These are phyloP conservation scores for Phytophthora citricola DNA, from an alignment of 352 stramenopile species.

Conservation along the genomic window DNA sequence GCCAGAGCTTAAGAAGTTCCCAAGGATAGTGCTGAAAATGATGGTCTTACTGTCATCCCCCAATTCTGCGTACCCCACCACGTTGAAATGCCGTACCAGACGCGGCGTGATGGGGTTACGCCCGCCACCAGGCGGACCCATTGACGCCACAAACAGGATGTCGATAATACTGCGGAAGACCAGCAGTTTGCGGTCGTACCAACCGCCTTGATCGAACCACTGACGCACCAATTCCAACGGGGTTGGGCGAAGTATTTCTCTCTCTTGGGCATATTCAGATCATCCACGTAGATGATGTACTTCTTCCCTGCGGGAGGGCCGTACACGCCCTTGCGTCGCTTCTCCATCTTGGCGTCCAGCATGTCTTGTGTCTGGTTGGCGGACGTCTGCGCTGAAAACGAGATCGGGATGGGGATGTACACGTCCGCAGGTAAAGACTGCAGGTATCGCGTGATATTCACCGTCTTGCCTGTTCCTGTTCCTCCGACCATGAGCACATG, in stretches of 20 bases:
- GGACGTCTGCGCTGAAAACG: conserved; percentile 93
- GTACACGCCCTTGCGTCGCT: conserved; percentile 93
- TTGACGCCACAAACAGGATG: conserved; percentile 90
- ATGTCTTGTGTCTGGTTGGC: conserved; percentile 94
- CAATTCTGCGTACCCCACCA: conserved; percentile 92
- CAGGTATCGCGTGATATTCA: conserved; percentile 93
- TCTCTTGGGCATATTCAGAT: conserved; percentile 96
- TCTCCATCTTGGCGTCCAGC: conserved; percentile 94
- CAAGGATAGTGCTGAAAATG: conserved; percentile 95
- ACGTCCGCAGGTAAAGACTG: conserved; percentile 83
- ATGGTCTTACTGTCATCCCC: conserved; percentile 89
- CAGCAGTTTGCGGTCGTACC: conserved; percentile 95
- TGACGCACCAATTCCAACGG: conserved; percentile 95
- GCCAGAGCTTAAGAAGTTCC: conserved; percentile 75
- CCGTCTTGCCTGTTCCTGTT: conserved; percentile 95
- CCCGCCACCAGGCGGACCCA: conserved; percentile 93
- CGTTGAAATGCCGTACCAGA: conserved; percentile 94
- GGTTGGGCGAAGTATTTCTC: conserved; percentile 96
- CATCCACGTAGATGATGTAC: conserved; percentile 95
- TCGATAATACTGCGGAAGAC: conserved; percentile 91
- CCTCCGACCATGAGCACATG: conserved; percentile 95
- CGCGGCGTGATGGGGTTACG: conserved; percentile 92
- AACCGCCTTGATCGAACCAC: conserved; percentile 94
- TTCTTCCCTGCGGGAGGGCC: conserved; percentile 91
- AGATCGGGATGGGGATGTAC: conserved; percentile 92